Percentiles rank a stretch among this genome's conserved stretches.
Conservation (phyloP, 345 rosid species). For the Salix viminalis region DNA sequence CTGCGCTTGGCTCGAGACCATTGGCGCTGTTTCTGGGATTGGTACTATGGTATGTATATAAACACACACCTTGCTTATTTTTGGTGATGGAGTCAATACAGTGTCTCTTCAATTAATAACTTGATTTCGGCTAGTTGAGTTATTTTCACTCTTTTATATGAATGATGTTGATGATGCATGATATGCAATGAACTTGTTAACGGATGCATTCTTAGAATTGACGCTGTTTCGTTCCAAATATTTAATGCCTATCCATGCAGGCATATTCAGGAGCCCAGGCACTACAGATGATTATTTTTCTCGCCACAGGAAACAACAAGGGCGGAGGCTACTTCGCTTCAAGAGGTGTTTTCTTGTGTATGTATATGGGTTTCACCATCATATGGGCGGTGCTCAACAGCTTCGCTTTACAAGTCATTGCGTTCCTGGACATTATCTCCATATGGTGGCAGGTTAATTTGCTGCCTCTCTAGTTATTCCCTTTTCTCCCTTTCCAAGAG, state of each 20-base stretch:
- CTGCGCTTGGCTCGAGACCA: slow-evolving; percentile 68
- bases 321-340: slow-evolving; percentile 62
- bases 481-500: too few relatives aligned
- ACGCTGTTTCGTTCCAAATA: too few relatives aligned
- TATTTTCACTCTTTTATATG: too few relatives aligned
- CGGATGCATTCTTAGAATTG: too few relatives aligned
- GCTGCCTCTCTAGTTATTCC: background rate
- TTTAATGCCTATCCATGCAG: slow-evolving; percentile 8
- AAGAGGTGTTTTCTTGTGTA: slow-evolving; percentile 49
- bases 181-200: too few relatives aligned
- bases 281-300: slow-evolving; percentile 53
- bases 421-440: slow-evolving; percentile 56
- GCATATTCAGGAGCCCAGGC: slow-evolving; percentile 65
- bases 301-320: slow-evolving; percentile 53
- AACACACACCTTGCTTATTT: too few relatives aligned
- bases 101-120: too few relatives aligned
- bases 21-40: slow-evolving; percentile 57
- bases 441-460: slow-evolving; percentile 62
- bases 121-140: too few relatives aligned
- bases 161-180: too few relatives aligned
- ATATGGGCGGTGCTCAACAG: slow-evolving; percentile 66
- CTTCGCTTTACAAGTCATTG: slow-evolving; percentile 53
- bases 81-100: too few relatives aligned
- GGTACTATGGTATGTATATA: slow-evolving; percentile 43
- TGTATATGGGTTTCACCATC: slow-evolving; percentile 47